A percentile compares a stretch with the other conserved stretches of the same genome.
Conservation (phyloP, 306 rosid genomes). For the Astragalus membranaceus region DNA sequence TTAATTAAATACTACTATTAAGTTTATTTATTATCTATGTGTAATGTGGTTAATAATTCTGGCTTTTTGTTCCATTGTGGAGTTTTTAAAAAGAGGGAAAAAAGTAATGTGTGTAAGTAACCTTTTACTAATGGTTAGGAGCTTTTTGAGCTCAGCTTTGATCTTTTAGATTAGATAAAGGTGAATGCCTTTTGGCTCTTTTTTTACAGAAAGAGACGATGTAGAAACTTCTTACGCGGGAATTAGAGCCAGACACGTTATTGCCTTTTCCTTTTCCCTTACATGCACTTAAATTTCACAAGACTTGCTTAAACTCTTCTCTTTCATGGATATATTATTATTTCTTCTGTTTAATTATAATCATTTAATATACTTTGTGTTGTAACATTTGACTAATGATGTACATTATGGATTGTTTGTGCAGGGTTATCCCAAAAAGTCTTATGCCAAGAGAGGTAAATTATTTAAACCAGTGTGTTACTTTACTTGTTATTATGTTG, state of each 20-base stretch:
- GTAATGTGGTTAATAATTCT: not conserved
- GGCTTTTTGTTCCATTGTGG: not conserved
- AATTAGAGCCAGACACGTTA: not conserved
- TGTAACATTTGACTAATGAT: conserved; percentile 13
- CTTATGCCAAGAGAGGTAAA: conserved; percentile 94
- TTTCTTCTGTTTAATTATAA: not conserved
- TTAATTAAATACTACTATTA: not conserved
- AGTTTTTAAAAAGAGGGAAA: not conserved
- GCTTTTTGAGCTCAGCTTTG: conserved; percentile 21
- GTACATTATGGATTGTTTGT: conserved; percentile 16
- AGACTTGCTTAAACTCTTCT: not conserved
- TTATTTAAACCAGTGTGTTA: not conserved
- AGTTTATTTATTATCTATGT: not conserved
- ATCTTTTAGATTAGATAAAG: conserved; percentile 29
- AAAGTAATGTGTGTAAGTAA: not conserved
- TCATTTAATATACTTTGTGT: not conserved
- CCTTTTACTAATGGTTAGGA: conserved; percentile 25
- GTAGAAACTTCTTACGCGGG: conserved; percentile 22
- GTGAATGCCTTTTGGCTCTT: conserved; percentile 36
- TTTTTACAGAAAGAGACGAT: conserved; percentile 25
- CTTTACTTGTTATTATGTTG: not conserved
- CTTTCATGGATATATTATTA: not conserved
- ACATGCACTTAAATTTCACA: not conserved
- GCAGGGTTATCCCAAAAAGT: conserved; percentile 86
- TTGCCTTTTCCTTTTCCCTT: conserved; percentile 1